These are phyloP conservation scores for Arthrobotrys entomopaga DNA, from an alignment of 2,329 filamentous ascomycete species.

Conservation along the genomic window DNA sequence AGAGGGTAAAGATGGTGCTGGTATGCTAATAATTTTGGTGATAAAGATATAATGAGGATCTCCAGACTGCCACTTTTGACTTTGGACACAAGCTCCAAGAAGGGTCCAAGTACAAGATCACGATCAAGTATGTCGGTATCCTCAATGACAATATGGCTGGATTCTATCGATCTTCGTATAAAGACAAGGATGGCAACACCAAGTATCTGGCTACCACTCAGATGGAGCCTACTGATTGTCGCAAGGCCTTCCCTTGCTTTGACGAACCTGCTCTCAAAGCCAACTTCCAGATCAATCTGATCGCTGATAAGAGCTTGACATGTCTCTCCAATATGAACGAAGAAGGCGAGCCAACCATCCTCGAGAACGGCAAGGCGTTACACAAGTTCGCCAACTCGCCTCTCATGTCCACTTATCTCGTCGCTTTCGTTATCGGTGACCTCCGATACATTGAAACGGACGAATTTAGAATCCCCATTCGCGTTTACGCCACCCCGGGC, in stretches of 20 bases:
- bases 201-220: conserved; percentile 89
- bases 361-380: conserved; percentile 78
- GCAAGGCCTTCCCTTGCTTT: conserved; percentile 92
- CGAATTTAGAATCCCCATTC: conserved; percentile 87
- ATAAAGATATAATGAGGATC: conserved; percentile 74
- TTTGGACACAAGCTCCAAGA: conserved; percentile 78
- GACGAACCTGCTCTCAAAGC: conserved; percentile 95
- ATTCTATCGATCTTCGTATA: conserved; percentile 96
- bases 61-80: conserved; percentile 82
- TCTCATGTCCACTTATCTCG: conserved; percentile 93
- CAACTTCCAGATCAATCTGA: conserved; percentile 86
- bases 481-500: conserved; percentile 92
- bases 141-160: conserved; percentile 94
- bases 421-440: conserved; percentile 93
- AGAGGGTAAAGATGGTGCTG: background rate
- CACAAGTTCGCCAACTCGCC: conserved; percentile 93
- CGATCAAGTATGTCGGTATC: conserved; percentile 79
- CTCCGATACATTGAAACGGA: conserved; percentile 94
- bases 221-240: conserved; percentile 94
- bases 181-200: conserved; percentile 78
- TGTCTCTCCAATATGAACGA: conserved; percentile 95
- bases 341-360: conserved; percentile 76
- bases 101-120: conserved; percentile 79
- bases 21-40: background rate
- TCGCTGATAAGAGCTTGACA: conserved; percentile 89